phyloP scores from a whole-genome alignment of 1,284 basidiomycete genomes.

The Coniophora puteana region DNA sequence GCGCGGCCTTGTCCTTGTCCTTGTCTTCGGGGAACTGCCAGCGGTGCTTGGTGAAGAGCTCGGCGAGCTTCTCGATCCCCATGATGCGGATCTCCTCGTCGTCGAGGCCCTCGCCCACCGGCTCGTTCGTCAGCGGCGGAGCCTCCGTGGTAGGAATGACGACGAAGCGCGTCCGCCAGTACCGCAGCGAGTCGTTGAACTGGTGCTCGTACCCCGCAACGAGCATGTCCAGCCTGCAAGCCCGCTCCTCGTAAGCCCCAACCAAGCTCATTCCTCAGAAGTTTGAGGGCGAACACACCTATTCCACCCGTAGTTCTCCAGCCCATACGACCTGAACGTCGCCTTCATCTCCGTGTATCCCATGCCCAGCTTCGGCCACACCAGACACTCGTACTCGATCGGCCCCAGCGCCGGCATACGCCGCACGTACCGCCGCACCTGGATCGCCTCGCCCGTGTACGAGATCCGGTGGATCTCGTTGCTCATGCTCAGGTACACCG shows the following conservation, averaged over 20 bases:
- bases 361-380: slow-evolving; percentile 88
- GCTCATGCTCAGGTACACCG: slow-evolving; percentile 90
- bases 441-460: slow-evolving; percentile 84
- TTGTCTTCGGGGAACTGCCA: slow-evolving; percentile 71
- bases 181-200: slow-evolving; percentile 78
- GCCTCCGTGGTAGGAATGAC: slow-evolving; percentile 82
- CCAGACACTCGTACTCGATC: slow-evolving; percentile 82
- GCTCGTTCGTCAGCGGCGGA: slow-evolving; percentile 52
- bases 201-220: slow-evolving; percentile 84
- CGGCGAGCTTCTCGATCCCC: slow-evolving; percentile 90
- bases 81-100: slow-evolving; percentile 87
- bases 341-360: slow-evolving; percentile 82
- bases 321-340: slow-evolving; percentile 74
- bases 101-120: slow-evolving; percentile 68
- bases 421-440: slow-evolving; percentile 85
- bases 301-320: slow-evolving; percentile 84
- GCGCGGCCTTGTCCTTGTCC: too few relatives aligned
- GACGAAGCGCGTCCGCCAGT: slow-evolving; percentile 95
- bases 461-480: slow-evolving; percentile 94
- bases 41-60: slow-evolving; percentile 79
- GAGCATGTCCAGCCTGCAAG: slow-evolving; percentile 67
- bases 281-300: slow-evolving; percentile 38
- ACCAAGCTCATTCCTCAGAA: neutral
- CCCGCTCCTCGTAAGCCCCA: too few relatives aligned
- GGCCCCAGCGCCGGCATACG: slow-evolving; percentile 62